phyloP scores from a whole-genome alignment of 345 rosid species.

The Heritiera littoralis region DNA sequence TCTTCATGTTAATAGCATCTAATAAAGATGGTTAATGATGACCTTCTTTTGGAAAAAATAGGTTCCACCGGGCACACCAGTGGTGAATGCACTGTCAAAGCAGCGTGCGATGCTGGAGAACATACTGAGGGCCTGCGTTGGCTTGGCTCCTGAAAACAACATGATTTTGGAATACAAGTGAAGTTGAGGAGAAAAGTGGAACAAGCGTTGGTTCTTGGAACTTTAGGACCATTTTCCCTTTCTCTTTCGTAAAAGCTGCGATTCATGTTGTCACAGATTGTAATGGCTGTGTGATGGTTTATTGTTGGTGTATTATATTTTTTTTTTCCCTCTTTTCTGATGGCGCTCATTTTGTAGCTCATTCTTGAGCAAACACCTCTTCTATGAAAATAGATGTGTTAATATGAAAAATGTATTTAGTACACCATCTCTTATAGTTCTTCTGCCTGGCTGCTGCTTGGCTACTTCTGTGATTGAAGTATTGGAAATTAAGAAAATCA shows the following conservation, averaged over 20 bases:
- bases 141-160: conserved; percentile 95
- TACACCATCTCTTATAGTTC: not conserved
- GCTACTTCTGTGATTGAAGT: not conserved
- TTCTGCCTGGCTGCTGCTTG: not conserved
- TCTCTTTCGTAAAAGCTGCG: conserved; percentile 12
- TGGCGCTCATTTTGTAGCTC: conserved; percentile 10
- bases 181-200: conserved; percentile 23
- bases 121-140: conserved; percentile 88
- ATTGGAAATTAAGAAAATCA: not conserved
- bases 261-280: conserved; percentile 5
- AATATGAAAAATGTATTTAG: not conserved
- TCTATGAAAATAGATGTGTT: conserved; percentile 13
- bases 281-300: conserved; percentile 20
- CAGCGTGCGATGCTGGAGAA: conserved; percentile 99
- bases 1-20: not conserved
- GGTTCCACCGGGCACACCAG: conserved; percentile 97
- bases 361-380: conserved; percentile 16
- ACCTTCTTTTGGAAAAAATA: conserved; percentile 24
- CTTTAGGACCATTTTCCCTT: conserved; percentile 15
- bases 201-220: conserved; percentile 13
- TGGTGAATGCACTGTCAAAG: conserved; percentile 93
- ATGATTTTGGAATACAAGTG: conserved; percentile 99
- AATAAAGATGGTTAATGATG: not conserved
- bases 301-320: not conserved
- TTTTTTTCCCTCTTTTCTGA: not conserved